Base-by-base conservation (phyloP, 495 filamentous ascomycete genomes). In the Aspergillus wentii region DNA sequence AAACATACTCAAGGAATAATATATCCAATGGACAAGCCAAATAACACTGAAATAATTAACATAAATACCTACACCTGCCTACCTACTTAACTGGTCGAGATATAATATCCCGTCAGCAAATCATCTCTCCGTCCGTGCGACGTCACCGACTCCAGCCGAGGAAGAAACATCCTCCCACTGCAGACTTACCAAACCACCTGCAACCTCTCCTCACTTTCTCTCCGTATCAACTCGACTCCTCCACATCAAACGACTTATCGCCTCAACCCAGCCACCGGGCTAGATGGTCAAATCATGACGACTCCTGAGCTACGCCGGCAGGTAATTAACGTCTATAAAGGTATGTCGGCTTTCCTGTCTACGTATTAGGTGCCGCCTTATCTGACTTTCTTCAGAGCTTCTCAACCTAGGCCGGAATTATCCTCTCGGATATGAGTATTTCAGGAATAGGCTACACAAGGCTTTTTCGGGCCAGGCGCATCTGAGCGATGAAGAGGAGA, bases 321-420 rank as follows among this genome's bases (percentile, higher is more conserved):
- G 55, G 92, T 96, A 21, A 86, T 94, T 35, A 74, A 74, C 14
- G 78, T 96, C 35, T 98, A 98, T 71, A 96, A 95, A 80, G 85
- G 90, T 86, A 59, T 10, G 58, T 46, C 22, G n/a, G n/a, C n/a
- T n/a, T n/a, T n/a, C n/a, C n/a, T n/a, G n/a, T n/a, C 22, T 25
- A 25, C 22, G n/a, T n/a, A n/a, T n/a, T n/a, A 25, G 22, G 22
- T 11, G 22, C 11, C 22, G 22, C 5, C 22, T 11, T 11, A 13
- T 22, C 31, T 17, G 10, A 13, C 9, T 21, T 8, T 25, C 17
- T 38, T 35, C 44, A 92, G 88, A 94, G 45, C 78, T 96, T 15
- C 74, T 98, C 4, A 76, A 83, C 57, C 66, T 96, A 21, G 92
- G 92, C 31, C 76, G 80, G 17, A 82, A 89, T 25, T 97, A 97